Percentiles rank a stretch among this genome's conserved stretches.
phyloP scores from a whole-genome alignment of 202 grass and related monocot genomes.

The Hordeum pubiflorum region DNA sequence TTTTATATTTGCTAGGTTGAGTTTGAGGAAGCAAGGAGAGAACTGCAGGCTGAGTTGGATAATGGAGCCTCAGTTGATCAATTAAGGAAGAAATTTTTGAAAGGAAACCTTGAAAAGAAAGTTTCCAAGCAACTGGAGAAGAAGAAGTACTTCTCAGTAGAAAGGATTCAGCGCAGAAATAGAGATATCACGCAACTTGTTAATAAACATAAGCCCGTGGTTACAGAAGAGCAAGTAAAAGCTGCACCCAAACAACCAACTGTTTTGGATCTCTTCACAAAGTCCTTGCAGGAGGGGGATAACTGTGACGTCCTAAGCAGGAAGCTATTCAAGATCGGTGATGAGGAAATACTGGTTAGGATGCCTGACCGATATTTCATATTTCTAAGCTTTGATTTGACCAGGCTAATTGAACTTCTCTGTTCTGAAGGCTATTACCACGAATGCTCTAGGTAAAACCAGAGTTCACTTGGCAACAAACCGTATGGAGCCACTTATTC shows the following conservation, averaged over 20 bases:
- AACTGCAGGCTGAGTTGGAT: slow-evolving; percentile 69
- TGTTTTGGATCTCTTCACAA: slow-evolving; percentile 60
- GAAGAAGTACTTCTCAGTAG: slow-evolving; percentile 68
- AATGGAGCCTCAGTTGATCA: slow-evolving; percentile 61
- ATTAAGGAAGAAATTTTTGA: slow-evolving; percentile 67
- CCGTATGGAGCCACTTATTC: slow-evolving; percentile 52
- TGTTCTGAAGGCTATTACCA: slow-evolving; percentile 57
- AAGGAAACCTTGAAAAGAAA: slow-evolving; percentile 65
- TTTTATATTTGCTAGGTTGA: slow-evolving; percentile 55
- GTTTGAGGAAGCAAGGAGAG: slow-evolving; percentile 76
- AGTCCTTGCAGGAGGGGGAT: slow-evolving; percentile 46
- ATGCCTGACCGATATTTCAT: slow-evolving; percentile 29
- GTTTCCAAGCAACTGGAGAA: slow-evolving; percentile 74
- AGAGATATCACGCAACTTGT: slow-evolving; percentile 61
- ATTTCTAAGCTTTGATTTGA: slow-evolving; percentile 18
- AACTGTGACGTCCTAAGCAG: slow-evolving; percentile 49
- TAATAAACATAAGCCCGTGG: slow-evolving; percentile 49
- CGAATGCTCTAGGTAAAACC: slow-evolving; percentile 48
- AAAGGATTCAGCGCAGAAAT: slow-evolving; percentile 76
- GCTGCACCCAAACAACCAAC: slow-evolving; percentile 39
- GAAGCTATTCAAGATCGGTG: slow-evolving; percentile 62
- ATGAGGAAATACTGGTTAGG: slow-evolving; percentile 78
- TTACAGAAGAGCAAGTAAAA: slow-evolving; percentile 36
- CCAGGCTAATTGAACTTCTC: slow-evolving; percentile 36
- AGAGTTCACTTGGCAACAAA: slow-evolving; percentile 79